These are phyloP conservation scores for Aspergillus proliferans DNA, from an alignment of 2,329 filamentous ascomycete genomes.

Conservation along the genomic window DNA sequence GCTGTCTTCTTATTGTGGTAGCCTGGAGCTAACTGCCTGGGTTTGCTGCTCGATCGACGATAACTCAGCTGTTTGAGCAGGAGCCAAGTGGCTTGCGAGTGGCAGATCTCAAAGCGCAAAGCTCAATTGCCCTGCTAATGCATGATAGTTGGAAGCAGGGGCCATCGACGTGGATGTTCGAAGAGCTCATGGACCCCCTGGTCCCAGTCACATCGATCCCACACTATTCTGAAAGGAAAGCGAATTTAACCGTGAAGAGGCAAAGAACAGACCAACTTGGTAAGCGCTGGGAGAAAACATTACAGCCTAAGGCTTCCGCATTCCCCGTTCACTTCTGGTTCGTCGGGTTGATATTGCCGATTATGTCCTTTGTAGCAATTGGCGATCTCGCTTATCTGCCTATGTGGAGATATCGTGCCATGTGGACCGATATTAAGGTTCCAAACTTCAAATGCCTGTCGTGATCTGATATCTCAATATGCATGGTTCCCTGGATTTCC, in stretches of 20 bases:
- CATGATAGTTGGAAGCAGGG: not conserved
- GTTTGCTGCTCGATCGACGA: not conserved
- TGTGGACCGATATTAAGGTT: slow-evolving; percentile 6
- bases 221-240: not conserved
- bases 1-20: not conserved
- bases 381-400: slow-evolving; percentile 9
- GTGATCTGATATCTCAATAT: slow-evolving; percentile 6
- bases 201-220: not conserved
- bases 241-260: not conserved
- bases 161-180: not conserved
- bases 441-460: not conserved
- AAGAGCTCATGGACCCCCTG: not conserved
- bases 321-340: not conserved
- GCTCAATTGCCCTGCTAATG: not conserved
- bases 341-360: not conserved
- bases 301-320: not conserved
- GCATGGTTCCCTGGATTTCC: not conserved
- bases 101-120: not conserved
- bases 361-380: not conserved
- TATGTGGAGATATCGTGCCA: slow-evolving; percentile 1
- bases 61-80: too few relatives aligned
- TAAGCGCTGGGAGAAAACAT: not conserved
- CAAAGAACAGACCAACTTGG: not conserved
- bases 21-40: not conserved
- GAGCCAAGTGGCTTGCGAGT: too few relatives aligned